Percentiles rank a stretch among this genome's conserved stretches.
These are phyloP conservation scores for Vachellia collinsii DNA, from an alignment of 306 rosid genomes.

Conservation along the genomic window DNA sequence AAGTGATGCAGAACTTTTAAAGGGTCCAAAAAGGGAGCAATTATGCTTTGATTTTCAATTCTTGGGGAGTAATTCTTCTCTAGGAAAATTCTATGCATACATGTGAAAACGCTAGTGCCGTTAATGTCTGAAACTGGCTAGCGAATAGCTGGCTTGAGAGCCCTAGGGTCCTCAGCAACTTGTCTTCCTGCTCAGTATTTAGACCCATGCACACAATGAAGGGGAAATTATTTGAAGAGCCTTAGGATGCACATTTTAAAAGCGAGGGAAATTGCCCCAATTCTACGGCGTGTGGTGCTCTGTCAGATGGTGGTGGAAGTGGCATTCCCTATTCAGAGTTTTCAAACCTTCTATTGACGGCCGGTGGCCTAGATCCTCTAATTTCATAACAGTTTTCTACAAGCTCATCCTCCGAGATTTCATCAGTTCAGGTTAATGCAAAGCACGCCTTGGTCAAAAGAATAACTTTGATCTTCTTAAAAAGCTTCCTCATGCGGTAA, in stretches of 20 bases:
- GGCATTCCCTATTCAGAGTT: neutral
- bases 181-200: neutral
- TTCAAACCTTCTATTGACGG: neutral
- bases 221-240: neutral
- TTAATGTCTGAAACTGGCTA: neutral
- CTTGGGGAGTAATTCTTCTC: neutral
- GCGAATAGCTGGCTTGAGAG: neutral
- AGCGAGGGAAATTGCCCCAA: neutral
- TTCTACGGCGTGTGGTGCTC: neutral
- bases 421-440: neutral
- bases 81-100: neutral
- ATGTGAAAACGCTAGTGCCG: neutral
- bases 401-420: neutral
- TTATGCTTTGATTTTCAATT: neutral
- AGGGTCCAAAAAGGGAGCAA: conserved; percentile 9
- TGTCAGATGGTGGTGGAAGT: neutral
- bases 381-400: neutral
- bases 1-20: conserved; percentile 3
- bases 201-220: neutral
- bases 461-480: neutral
- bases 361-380: neutral
- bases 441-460: neutral
- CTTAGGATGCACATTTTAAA: neutral
- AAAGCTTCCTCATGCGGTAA: neutral
- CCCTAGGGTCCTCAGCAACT: neutral